Base-by-base conservation (phyloP, 257 asterid species). In the Euphrasia confusa region DNA sequence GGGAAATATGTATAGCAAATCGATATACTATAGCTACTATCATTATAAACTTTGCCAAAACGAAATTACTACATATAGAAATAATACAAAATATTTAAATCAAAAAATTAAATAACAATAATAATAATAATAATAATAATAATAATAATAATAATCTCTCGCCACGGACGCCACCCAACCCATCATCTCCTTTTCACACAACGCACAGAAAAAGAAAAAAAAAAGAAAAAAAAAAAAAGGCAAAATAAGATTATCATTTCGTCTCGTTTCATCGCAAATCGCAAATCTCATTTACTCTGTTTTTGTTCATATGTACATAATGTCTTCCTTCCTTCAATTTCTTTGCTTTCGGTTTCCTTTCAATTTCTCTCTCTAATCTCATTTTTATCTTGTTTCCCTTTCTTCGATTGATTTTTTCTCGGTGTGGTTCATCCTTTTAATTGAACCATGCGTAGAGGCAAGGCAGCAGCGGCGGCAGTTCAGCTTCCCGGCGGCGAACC, bases 371-470 rank as follows among this genome's bases (percentile, higher is more conserved):
- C 53, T 47, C 53, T 13, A 47, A 47, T 47, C 53, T 14, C 53
- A 13, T 12, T 14, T 12, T 47, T 13, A 1, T 47, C n/a, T 47
- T 12, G 2, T 2, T 10, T 2, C 52, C 52, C 52, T 13, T 47
- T 47, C 6, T 11, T 42, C 9, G 13, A 8, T 42, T 9, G 24
- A 1, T 42, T 42, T 42, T 44, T 11, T 13, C n/a, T 4, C 7
- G 53, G 53, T 11, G 50, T 57, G 58, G 58, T 37, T n/a, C 17
- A 15, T 9, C 50, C 28, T 60, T 32, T 68, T 26, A 61, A 33
- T 60, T 69, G 64, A 71, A 75, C 77, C 70, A 85, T 85, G 94
- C 72, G 83, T 73, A 67, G 87, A 68, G 85, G 81, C 61, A 80
- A 80, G 66, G 82, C 77, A 63, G 68, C 60, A 63, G 77, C 58